A percentile compares a stretch with the other conserved stretches of the same genome.
phyloP scores from a whole-genome alignment of 805 yeast genomes.

The Saccharomycopsis microspora region DNA sequence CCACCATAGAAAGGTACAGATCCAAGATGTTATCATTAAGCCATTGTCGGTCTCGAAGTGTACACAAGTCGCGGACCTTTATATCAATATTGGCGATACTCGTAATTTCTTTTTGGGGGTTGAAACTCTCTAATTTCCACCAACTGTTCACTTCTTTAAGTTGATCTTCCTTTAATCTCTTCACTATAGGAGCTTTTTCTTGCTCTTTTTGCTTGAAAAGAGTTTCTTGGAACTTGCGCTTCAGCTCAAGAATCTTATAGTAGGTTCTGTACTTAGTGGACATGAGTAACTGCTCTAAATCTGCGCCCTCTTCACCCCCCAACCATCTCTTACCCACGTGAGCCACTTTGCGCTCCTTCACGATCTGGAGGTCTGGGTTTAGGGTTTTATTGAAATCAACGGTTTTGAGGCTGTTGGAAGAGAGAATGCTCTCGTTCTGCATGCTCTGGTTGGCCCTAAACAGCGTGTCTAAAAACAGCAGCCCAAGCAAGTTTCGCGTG shows the following conservation, averaged over 20 bases:
- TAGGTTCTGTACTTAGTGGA: constrained; percentile 11
- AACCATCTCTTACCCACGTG: constrained; percentile 16
- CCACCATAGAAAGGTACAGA: constrained; percentile 51
- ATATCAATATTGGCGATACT: constrained; percentile 43
- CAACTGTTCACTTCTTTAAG: constrained; percentile 1
- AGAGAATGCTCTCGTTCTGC: too few relatives aligned
- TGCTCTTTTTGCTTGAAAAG: constrained; percentile 1
- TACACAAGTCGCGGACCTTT: constrained; percentile 51
- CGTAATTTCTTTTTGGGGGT: constrained; percentile 17
- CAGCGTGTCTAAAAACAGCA: too few relatives aligned
- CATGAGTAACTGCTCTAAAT: not conserved
- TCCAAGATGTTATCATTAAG: constrained; percentile 87
- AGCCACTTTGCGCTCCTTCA: constrained; percentile 34
- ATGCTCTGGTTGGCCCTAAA: too few relatives aligned
- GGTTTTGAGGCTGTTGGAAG: too few relatives aligned
- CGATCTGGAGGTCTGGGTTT: constrained; percentile 18
- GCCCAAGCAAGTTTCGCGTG: too few relatives aligned
- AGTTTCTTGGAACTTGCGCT: constrained; percentile 9
- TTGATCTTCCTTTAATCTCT: constrained; percentile 4
- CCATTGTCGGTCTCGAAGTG: constrained; percentile 68
- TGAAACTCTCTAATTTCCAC: constrained; percentile 1
- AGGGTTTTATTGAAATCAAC: too few relatives aligned
- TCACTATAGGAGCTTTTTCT: not conserved
- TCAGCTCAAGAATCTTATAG: constrained; percentile 9
- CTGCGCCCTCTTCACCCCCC: constrained; percentile 1